These are phyloP conservation scores for Chamaecrista fasciculata DNA, from an alignment of 306 rosid species.

Conservation along the genomic window DNA sequence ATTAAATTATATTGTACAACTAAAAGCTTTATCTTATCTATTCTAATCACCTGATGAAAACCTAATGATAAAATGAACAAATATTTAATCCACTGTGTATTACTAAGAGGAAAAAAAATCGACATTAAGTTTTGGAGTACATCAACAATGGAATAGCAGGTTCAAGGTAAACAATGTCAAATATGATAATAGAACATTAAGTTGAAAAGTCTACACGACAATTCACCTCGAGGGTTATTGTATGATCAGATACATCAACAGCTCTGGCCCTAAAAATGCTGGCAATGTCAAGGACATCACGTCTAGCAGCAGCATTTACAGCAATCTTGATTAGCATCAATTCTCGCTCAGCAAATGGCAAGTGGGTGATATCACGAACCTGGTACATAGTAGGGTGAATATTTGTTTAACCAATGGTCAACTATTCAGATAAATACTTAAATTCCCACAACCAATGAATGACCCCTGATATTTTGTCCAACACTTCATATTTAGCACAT, in stretches of 20 bases:
- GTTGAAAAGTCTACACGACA: constrained; percentile 8
- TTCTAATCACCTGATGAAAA: background rate
- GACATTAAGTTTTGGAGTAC: background rate
- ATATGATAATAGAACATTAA: constrained; percentile 10
- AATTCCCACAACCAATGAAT: background rate
- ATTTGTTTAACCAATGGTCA: background rate
- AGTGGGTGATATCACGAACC: constrained; percentile 74
- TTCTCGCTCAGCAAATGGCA: constrained; percentile 87
- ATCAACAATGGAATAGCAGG: background rate
- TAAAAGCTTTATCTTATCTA: constrained; percentile 8
- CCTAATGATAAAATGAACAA: constrained; percentile 12
- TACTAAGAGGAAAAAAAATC: background rate
- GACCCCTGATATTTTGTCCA: background rate
- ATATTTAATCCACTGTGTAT: background rate
- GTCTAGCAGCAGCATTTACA: constrained; percentile 73
- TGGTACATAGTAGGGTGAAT: constrained; percentile 31
- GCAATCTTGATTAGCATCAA: constrained; percentile 82
- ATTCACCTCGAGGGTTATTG: constrained; percentile 80
- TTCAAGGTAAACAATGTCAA: background rate
- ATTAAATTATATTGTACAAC: background rate
- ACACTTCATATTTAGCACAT: background rate
- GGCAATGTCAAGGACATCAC: constrained; percentile 85
- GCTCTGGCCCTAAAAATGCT: constrained; percentile 80
- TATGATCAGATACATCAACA: constrained; percentile 81
- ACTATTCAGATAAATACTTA: background rate